Evolutionary conservation across 1,284 basidiomycete genomes (phyloP).

Genomic region (Sporisorium reilianum): DNA sequence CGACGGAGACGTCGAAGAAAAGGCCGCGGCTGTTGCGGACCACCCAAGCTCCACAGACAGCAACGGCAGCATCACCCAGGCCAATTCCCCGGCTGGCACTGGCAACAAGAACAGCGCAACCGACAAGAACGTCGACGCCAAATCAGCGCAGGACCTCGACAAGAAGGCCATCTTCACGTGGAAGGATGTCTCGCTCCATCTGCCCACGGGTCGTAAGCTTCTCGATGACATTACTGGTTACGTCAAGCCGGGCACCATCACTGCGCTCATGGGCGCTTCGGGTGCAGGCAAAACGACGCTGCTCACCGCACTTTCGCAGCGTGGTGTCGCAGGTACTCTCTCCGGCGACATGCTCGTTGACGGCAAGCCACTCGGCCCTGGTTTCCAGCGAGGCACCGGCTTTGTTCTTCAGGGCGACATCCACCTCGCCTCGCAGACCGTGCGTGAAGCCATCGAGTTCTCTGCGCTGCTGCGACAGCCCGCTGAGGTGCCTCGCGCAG

Average conservation of each 20-base stretch:
- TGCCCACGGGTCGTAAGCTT: conserved; percentile 74
- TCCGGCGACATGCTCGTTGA: conserved; percentile 82
- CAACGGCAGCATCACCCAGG: conserved; percentile 42
- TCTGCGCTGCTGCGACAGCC: conserved; percentile 61
- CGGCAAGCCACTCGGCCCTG: conserved; percentile 77
- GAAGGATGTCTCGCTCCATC: conserved; percentile 72
- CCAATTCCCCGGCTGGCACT: conserved; percentile 30
- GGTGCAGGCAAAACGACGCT: conserved; percentile 76
- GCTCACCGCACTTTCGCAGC: conserved; percentile 83
- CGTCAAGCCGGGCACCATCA: conserved; percentile 82
- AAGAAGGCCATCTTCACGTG: conserved; percentile 69
- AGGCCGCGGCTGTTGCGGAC: conserved; percentile 13
- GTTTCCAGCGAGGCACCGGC: conserved; percentile 78
- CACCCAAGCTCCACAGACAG: conserved; percentile 4
- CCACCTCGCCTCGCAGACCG: conserved; percentile 57
- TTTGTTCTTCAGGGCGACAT: conserved; percentile 78
- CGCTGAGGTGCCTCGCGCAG: conserved; percentile 38
- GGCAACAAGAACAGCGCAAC: conserved; percentile 10
- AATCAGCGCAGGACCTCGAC: conserved; percentile 49
- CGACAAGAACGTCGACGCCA: conserved; percentile 22
- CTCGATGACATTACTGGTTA: conserved; percentile 84
- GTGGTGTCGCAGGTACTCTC: conserved; percentile 80
- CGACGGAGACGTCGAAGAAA: conserved; percentile 32
- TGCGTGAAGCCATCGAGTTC: conserved; percentile 62
- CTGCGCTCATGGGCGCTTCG: conserved; percentile 79